Evolutionary conservation across 495 filamentous ascomycete genomes (phyloP).

Genomic region (Trichoderma erinaceum): DNA sequence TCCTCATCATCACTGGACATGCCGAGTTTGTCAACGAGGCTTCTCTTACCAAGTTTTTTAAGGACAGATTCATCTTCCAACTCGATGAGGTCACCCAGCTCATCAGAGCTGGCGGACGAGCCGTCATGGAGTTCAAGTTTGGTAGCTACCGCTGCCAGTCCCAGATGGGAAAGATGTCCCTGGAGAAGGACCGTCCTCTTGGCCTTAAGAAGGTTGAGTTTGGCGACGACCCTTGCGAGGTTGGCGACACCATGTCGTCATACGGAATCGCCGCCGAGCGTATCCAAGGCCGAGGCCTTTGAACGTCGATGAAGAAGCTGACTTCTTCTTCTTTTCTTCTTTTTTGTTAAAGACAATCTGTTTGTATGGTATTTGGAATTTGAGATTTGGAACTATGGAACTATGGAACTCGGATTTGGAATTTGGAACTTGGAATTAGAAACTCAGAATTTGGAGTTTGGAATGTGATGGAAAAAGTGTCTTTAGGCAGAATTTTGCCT

Average conservation of each 20-base stretch:
- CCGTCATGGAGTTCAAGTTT: conserved; percentile 32
- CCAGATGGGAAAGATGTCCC: conserved; percentile 32
- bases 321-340: neutral
- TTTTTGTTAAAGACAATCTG: no score
- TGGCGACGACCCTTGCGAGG: conserved; percentile 29
- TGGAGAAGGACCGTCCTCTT: conserved; percentile 39
- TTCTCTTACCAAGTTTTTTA: conserved; percentile 22
- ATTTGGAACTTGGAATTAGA: no score
- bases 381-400: no score
- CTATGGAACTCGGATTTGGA: no score
- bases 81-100: conserved; percentile 21
- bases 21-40: conserved; percentile 20
- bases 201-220: conserved; percentile 19
- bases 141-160: conserved; percentile 40
- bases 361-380: no score
- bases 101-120: neutral
- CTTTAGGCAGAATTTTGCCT: neutral
- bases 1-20: neutral
- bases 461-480: neutral
- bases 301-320: neutral
- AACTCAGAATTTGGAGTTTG: no score
- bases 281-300: conserved; percentile 5
- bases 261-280: conserved; percentile 4
- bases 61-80: conserved; percentile 25
- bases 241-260: conserved; percentile 4